phyloP scores from a whole-genome alignment of 306 rosid species.

The Herpetospermum pedunculosum region DNA sequence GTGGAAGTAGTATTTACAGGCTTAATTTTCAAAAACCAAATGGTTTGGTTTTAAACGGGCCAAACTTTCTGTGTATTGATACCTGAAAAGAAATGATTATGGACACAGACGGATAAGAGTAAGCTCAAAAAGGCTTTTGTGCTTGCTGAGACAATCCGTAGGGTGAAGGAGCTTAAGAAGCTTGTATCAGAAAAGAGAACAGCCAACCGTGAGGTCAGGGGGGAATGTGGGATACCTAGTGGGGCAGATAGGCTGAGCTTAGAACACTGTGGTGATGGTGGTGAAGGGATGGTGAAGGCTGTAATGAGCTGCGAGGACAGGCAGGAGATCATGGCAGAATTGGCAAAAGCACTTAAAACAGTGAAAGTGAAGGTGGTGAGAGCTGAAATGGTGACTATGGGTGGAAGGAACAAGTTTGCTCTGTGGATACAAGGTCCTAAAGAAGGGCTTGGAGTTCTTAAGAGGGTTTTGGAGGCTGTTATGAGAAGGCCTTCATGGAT shows the following conservation, averaged over 20 bases:
- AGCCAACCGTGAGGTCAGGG: conserved; percentile 9
- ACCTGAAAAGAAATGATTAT: not conserved
- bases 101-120: not conserved
- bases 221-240: conserved; percentile 34
- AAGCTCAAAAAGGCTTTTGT: conserved; percentile 70
- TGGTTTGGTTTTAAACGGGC: too few relatives aligned
- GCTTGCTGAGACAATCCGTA: conserved; percentile 40
- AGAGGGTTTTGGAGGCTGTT: conserved; percentile 33
- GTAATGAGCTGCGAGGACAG: conserved; percentile 53
- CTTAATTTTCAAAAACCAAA: too few relatives aligned
- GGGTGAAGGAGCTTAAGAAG: conserved; percentile 41
- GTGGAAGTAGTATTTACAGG: too few relatives aligned
- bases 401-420: conserved; percentile 42
- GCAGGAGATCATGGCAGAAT: conserved; percentile 5
- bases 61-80: not conserved
- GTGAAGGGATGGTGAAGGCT: conserved; percentile 32
- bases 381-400: conserved; percentile 54
- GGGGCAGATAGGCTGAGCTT: conserved; percentile 28
- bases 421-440: conserved; percentile 37
- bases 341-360: conserved; percentile 29
- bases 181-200: conserved; percentile 29
- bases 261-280: conserved; percentile 26
- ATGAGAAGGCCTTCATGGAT: conserved; percentile 18
- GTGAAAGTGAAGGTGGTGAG: conserved; percentile 35
- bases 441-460: conserved; percentile 20